Conservation (phyloP, 2,329 filamentous ascomycete genomes). For the Phaeoacremonium minimum region DNA sequence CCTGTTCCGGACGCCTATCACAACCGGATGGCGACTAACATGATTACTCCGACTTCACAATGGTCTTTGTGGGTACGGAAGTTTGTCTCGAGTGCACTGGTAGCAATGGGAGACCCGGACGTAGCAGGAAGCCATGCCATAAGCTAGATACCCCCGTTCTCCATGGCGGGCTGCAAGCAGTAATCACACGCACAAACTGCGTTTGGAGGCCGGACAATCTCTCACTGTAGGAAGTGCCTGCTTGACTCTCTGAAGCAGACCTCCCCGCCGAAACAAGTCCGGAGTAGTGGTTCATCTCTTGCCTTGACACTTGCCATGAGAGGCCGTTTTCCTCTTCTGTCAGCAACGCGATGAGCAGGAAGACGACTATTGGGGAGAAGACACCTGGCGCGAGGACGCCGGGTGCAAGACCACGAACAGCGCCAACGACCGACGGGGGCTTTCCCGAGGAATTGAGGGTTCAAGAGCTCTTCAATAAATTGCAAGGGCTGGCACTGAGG, state of each 20-base stretch:
- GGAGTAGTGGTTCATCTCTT: background rate
- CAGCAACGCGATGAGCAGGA: background rate
- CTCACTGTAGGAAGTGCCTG: background rate
- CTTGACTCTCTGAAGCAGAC: background rate
- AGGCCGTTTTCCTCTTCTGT: background rate
- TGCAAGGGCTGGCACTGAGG: constrained; percentile 4
- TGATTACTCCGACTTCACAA: too few relatives aligned
- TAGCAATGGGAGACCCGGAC: background rate
- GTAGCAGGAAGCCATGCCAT: background rate
- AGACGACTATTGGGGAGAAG: background rate
- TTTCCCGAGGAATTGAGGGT: constrained; percentile 1
- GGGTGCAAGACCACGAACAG: background rate
- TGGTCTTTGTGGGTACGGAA: too few relatives aligned
- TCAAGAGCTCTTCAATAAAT: constrained; percentile 3
- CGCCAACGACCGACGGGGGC: background rate
- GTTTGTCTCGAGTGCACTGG: too few relatives aligned
- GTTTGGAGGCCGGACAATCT: background rate
- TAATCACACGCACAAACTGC: background rate
- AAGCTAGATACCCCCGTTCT: background rate
- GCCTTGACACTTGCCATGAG: background rate
- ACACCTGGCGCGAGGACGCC: background rate
- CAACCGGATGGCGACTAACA: background rate
- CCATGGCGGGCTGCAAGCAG: background rate
- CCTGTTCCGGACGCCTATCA: background rate
- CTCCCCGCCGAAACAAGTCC: background rate